phyloP scores from a whole-genome alignment of 331 rosid genomes.

The Phaseolus coccineus region DNA sequence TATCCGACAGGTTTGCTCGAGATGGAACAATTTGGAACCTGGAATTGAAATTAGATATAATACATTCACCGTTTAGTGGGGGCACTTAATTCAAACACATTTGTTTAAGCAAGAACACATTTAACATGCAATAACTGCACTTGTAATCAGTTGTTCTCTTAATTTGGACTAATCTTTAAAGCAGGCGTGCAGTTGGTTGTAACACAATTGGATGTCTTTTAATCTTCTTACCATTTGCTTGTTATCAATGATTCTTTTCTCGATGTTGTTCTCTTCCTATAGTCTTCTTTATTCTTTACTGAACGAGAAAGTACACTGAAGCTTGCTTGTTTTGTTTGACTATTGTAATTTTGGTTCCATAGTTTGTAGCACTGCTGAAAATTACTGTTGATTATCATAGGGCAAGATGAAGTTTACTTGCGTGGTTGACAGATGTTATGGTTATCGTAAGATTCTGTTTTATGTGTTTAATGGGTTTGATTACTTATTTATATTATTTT shows the following conservation, averaged over 20 bases:
- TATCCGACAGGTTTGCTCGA: constrained; percentile 17
- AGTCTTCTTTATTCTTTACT: constrained; percentile 5
- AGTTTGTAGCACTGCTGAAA: not conserved
- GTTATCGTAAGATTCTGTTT: not conserved
- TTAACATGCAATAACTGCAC: not conserved
- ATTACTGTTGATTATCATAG: not conserved
- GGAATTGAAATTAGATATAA: constrained; percentile 5
- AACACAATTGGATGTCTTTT: not conserved
- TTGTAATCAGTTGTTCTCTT: not conserved
- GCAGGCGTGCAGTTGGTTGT: not conserved
- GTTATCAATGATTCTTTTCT: not conserved
- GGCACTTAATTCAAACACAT: constrained; percentile 16
- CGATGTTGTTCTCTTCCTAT: not conserved
- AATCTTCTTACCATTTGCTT: constrained; percentile 1
- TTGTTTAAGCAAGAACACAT: not conserved
- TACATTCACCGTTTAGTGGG: not conserved
- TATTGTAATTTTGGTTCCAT: constrained; percentile 16
- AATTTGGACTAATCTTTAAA: not conserved
- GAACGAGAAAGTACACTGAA: not conserved
- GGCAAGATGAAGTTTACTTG: constrained; percentile 7
- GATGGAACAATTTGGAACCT: constrained; percentile 17
- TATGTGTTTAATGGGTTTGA: not conserved
- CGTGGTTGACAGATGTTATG: not conserved
- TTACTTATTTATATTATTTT: not conserved
- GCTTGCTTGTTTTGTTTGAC: constrained; percentile 17